Evolutionary conservation across 2,329 filamentous ascomycete genomes (phyloP).

Genomic region (Beauveria australis): DNA sequence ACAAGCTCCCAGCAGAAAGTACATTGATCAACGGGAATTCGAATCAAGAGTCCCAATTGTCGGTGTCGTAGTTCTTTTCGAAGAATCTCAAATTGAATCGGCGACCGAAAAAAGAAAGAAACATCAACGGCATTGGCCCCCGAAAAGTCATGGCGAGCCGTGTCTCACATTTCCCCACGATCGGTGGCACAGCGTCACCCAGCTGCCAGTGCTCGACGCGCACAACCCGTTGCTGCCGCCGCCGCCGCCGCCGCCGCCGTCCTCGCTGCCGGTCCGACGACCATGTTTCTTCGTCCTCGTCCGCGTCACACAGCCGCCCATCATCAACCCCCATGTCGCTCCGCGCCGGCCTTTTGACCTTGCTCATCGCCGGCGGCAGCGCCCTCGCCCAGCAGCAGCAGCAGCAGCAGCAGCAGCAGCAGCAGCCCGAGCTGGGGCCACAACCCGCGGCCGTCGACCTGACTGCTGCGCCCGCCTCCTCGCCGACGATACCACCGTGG

Average conservation of each 20-base stretch:
- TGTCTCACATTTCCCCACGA: constrained; percentile 6
- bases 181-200: background rate
- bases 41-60: too few relatives aligned
- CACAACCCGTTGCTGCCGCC: background rate
- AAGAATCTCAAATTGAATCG: too few relatives aligned
- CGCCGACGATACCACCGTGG: constrained; percentile 5
- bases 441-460: background rate
- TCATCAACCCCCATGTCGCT: background rate
- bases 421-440: too few relatives aligned
- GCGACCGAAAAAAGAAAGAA: background rate
- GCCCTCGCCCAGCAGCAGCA: background rate
- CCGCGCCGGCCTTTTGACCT: background rate
- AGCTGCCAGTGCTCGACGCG: background rate
- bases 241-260: background rate
- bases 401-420: background rate
- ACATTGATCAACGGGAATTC: too few relatives aligned
- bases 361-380: background rate
- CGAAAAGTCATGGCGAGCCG: background rate
- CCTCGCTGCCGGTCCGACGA: background rate
- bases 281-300: background rate
- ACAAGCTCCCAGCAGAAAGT: too few relatives aligned
- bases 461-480: background rate
- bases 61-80: too few relatives aligned
- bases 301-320: background rate
- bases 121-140: background rate